A percentile compares a stretch with the other conserved stretches of the same genome.
Conservation (phyloP, 257 asterid genomes). For the Solanum arcanum region DNA sequence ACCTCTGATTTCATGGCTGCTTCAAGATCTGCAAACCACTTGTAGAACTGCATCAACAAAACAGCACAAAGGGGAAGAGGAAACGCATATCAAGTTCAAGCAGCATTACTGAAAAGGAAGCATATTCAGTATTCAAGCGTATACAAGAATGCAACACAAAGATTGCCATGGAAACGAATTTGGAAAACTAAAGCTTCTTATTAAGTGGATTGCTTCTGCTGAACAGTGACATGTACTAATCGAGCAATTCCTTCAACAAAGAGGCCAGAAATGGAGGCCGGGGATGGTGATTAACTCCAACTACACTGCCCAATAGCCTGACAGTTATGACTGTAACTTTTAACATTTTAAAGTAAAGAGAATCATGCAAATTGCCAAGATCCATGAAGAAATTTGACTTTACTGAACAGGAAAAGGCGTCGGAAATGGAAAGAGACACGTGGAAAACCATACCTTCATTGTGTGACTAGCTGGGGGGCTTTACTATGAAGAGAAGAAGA, state of each 20-base stretch:
- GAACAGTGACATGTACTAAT: neutral
- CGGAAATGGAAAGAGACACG: neutral
- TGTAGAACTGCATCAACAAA: constrained; percentile 62
- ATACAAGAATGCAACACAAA: neutral
- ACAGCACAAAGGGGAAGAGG: constrained; percentile 6
- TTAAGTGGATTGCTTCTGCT: neutral
- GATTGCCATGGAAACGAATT: neutral
- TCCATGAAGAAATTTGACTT: neutral
- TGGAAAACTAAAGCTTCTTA: neutral
- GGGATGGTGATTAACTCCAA: neutral
- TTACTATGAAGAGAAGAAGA: neutral
- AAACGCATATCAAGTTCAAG: neutral
- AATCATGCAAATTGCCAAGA: neutral
- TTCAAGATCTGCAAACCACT: constrained; percentile 93
- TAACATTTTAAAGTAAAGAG: neutral
- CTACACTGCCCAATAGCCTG: neutral
- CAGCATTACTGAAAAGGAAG: neutral
- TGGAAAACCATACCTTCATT: neutral
- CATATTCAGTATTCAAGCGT: neutral
- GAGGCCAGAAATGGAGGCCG: neutral
- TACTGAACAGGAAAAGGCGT: neutral
- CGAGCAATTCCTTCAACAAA: neutral
- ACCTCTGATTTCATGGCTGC: constrained; percentile 99
- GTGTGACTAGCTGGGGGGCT: neutral
- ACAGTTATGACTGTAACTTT: neutral